A percentile compares a stretch with the other conserved stretches of the same genome.
These are phyloP conservation scores for Pseudocercospora musae DNA, from an alignment of 2,329 filamentous ascomycete genomes.

Conservation along the genomic window DNA sequence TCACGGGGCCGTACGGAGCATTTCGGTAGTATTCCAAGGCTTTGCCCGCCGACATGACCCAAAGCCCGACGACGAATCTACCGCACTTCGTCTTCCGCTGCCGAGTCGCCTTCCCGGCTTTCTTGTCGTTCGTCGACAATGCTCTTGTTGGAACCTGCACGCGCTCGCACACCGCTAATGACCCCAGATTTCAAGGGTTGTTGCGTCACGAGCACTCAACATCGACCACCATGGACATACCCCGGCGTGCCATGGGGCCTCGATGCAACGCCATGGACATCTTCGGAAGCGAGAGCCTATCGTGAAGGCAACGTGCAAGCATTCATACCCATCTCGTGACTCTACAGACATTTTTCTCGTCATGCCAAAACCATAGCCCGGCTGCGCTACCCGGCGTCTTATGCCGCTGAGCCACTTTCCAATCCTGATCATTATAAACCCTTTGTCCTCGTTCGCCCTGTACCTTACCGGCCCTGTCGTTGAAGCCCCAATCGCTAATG, in stretches of 20 bases:
- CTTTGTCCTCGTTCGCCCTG: slow-evolving; percentile 5
- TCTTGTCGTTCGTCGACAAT: background rate
- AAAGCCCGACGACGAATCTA: background rate
- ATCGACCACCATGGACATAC: background rate
- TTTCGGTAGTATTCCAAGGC: too few relatives aligned
- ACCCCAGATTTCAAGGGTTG: background rate
- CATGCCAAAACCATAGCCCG: background rate
- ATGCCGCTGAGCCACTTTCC: background rate
- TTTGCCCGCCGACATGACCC: too few relatives aligned
- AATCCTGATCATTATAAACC: slow-evolving; percentile 10
- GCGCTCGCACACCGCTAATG: background rate
- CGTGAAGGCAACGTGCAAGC: background rate
- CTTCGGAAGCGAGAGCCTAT: background rate
- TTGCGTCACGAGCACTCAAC: background rate
- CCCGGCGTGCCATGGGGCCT: too few relatives aligned
- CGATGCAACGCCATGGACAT: background rate
- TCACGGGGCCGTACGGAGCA: too few relatives aligned
- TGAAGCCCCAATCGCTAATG: slow-evolving; percentile 10
- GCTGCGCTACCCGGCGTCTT: slow-evolving; percentile 3
- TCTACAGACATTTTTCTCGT: background rate
- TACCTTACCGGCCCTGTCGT: slow-evolving; percentile 11
- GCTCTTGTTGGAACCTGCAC: background rate
- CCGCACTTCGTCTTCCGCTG: background rate
- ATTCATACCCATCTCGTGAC: slow-evolving; percentile 1
- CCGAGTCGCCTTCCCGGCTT: background rate